Percentiles rank a stretch among this genome's conserved stretches.
These are phyloP conservation scores for Eimeria maxima DNA, from an alignment of 169 alveolate genomes.

Conservation along the genomic window DNA sequence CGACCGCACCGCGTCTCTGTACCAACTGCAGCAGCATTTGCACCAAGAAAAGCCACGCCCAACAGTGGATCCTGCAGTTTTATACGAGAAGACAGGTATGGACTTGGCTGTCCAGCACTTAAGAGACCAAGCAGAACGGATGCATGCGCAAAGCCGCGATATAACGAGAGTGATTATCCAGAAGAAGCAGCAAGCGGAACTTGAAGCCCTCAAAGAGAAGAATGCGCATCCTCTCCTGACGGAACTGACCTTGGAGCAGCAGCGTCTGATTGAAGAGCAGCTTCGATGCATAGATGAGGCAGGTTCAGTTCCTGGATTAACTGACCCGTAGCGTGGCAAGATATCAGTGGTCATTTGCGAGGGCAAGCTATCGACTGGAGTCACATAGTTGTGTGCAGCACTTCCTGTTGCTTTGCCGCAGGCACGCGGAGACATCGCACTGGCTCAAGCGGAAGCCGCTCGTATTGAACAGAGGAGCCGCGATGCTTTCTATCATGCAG, in stretches of 20 bases:
- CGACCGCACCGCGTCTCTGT: conserved; percentile 28
- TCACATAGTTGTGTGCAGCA: background rate
- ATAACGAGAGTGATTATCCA: conserved; percentile 54
- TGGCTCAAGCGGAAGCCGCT: conserved; percentile 67
- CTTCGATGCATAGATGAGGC: conserved; percentile 81
- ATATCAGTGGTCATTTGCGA: background rate
- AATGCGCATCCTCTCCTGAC: conserved; percentile 76
- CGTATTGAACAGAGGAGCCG: conserved; percentile 76
- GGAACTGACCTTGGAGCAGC: conserved; percentile 75
- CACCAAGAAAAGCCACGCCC: conserved; percentile 66
- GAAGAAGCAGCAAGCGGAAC: conserved; percentile 60
- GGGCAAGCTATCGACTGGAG: background rate
- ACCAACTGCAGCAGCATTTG: conserved; percentile 53
- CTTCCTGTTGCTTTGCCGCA: background rate
- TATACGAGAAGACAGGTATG: conserved; percentile 76
- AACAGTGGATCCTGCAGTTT: conserved; percentile 77
- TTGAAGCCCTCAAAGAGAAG: conserved; percentile 60
- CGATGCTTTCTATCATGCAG: conserved; percentile 69
- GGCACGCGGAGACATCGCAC: conserved; percentile 74
- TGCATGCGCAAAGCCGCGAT: conserved; percentile 81
- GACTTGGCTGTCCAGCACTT: conserved; percentile 79
- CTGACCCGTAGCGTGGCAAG: background rate
- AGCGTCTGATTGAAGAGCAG: conserved; percentile 80
- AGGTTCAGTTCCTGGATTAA: background rate
- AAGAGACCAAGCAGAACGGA: conserved; percentile 62